A percentile compares a stretch with the other conserved stretches of the same genome.
phyloP scores from a whole-genome alignment of 768 basidiomycete species.

The Suillus clintonianus region DNA sequence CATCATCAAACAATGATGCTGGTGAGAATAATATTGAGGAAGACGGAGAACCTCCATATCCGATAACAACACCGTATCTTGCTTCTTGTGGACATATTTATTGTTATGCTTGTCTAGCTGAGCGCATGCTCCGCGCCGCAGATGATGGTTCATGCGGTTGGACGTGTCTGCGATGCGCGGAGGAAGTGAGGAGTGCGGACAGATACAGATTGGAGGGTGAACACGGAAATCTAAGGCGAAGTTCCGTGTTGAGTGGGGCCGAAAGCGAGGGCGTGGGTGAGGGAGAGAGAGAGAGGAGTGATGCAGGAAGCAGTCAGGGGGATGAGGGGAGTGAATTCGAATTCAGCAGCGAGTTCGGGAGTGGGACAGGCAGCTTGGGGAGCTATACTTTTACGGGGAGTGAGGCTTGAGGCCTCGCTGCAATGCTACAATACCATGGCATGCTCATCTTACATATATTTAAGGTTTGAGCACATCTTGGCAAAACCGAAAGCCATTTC shows the following conservation, averaged over 20 bases:
- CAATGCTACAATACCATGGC: no score
- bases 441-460: background rate
- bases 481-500: background rate
- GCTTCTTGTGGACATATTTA: slow-evolving; percentile 85
- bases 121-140: slow-evolving; percentile 72
- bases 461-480: background rate
- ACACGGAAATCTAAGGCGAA: slow-evolving; percentile 37
- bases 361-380: slow-evolving; percentile 37
- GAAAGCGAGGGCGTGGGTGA: slow-evolving; percentile 31
- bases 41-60: slow-evolving; percentile 52
- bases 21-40: slow-evolving; percentile 4
- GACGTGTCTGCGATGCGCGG: slow-evolving; percentile 83
- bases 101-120: slow-evolving; percentile 92
- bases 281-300: slow-evolving; percentile 29
- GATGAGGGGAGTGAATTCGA: slow-evolving; percentile 55
- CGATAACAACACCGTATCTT: slow-evolving; percentile 80
- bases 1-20: slow-evolving; percentile 11
- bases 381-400: slow-evolving; percentile 2
- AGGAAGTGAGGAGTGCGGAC: slow-evolving; percentile 63
- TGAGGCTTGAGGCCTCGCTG: background rate
- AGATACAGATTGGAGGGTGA: slow-evolving; percentile 34
- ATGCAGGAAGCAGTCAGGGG: slow-evolving; percentile 17
- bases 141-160: slow-evolving; percentile 66
- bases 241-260: slow-evolving; percentile 28
- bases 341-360: slow-evolving; percentile 49